Evolutionary conservation across 2,329 filamentous ascomycete genomes (phyloP).

Genomic region (Didymella keratinophila): DNA sequence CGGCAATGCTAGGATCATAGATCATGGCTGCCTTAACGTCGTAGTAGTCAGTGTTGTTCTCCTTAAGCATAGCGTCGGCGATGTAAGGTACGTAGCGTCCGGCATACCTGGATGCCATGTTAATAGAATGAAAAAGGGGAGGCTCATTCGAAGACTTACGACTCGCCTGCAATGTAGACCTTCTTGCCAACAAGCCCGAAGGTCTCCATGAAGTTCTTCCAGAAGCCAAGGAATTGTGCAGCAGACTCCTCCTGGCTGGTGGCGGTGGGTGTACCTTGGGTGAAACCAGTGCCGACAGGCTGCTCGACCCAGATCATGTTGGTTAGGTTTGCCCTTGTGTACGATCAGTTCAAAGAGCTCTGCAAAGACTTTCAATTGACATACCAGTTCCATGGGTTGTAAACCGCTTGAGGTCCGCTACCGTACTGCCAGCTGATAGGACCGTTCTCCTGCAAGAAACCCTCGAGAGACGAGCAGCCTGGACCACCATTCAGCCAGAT

Average conservation of each 20-base stretch:
- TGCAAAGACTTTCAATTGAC: not conserved
- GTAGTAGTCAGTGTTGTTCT: constrained; percentile 71
- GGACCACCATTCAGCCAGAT: constrained; percentile 58
- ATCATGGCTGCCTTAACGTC: constrained; percentile 74
- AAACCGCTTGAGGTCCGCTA: constrained; percentile 48
- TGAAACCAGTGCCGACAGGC: constrained; percentile 72
- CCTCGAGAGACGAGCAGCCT: constrained; percentile 58
- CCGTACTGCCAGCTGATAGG: constrained; percentile 57
- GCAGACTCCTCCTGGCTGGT: constrained; percentile 73
- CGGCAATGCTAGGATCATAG: constrained; percentile 72
- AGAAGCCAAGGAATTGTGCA: constrained; percentile 78
- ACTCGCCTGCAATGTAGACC: constrained; percentile 77
- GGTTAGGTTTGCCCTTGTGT: constrained; percentile 63
- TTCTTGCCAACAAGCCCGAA: constrained; percentile 72
- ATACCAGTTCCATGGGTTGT: constrained; percentile 57
- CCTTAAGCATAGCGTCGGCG: constrained; percentile 74
- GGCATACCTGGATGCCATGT: constrained; percentile 57
- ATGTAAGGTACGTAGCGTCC: constrained; percentile 73
- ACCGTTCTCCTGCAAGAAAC: constrained; percentile 59
- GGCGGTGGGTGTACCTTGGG: constrained; percentile 69
- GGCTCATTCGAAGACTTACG: constrained; percentile 27
- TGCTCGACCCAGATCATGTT: constrained; percentile 82
- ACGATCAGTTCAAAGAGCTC: constrained; percentile 3
- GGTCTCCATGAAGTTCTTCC: constrained; percentile 77
- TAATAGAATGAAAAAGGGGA: too few species aligned